phyloP scores from a whole-genome alignment of 2,329 filamentous ascomycete species.

The Remersonia thermophila region DNA sequence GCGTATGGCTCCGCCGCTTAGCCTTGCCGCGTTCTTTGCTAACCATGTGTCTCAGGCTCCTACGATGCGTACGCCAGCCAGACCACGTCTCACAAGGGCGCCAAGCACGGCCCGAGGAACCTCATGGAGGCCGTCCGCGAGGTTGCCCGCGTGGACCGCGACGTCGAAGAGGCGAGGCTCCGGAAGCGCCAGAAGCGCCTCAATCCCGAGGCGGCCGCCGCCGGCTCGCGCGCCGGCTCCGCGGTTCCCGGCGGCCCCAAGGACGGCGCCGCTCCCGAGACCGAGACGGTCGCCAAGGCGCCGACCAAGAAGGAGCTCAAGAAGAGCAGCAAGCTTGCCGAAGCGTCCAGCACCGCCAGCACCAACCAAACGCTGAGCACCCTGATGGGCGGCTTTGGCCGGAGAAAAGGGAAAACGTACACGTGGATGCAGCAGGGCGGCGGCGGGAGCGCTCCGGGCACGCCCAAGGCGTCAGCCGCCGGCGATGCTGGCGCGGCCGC shows the following conservation, averaged over 20 bases:
- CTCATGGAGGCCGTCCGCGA: constrained; percentile 44
- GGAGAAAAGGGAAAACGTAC: constrained; percentile 57
- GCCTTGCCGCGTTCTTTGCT: constrained; percentile 3
- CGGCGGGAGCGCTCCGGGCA: constrained; percentile 39
- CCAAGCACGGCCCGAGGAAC: constrained; percentile 31
- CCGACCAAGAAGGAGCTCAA: constrained; percentile 78
- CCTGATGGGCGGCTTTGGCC: constrained; percentile 52
- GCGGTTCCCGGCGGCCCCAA: constrained; percentile 49
- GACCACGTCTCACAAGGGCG: constrained; percentile 22
- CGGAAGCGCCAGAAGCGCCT: constrained; percentile 53
- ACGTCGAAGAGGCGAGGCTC: constrained; percentile 59
- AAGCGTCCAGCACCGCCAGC: constrained; percentile 66
- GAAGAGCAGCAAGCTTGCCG: constrained; percentile 62
- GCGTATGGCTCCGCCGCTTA: constrained; percentile 35
- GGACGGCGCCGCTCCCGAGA: constrained; percentile 50
- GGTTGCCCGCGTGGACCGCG: constrained; percentile 52
- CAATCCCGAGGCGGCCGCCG: constrained; percentile 40
- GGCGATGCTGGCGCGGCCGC: constrained; percentile 1
- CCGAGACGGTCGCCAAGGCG: constrained; percentile 40
- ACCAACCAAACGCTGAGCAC: constrained; percentile 75
- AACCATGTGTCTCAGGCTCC: constrained; percentile 24
- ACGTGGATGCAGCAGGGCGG: constrained; percentile 56
- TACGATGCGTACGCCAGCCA: constrained; percentile 25
- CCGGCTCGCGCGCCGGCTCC: constrained; percentile 41
- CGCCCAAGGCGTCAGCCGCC: constrained; percentile 25